These are phyloP conservation scores for Rhodotorula sp. DNA, from an alignment of 1,284 basidiomycete genomes.

Conservation along the genomic window DNA sequence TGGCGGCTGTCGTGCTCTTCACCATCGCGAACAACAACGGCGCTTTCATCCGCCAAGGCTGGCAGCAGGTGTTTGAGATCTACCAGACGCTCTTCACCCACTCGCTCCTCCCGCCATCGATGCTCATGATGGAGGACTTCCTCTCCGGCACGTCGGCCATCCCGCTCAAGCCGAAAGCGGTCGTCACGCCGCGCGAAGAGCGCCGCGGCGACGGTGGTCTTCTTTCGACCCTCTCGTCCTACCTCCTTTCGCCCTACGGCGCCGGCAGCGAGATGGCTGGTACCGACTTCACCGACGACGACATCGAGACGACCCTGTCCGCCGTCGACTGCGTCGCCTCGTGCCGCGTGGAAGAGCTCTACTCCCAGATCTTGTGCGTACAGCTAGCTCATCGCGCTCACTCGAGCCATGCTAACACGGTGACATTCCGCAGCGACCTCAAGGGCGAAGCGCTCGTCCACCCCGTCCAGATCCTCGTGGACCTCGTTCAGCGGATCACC, in stretches of 20 bases:
- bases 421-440: constrained; percentile 26
- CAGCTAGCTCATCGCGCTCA: not conserved
- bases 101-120: constrained; percentile 78
- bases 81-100: constrained; percentile 94
- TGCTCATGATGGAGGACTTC: constrained; percentile 98
- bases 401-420: not conserved
- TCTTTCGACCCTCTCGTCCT: constrained; percentile 90
- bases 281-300: constrained; percentile 66
- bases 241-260: constrained; percentile 91
- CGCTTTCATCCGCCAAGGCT: constrained; percentile 83
- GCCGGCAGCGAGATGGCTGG: constrained; percentile 52
- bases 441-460: constrained; percentile 70
- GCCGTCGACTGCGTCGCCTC: constrained; percentile 94
- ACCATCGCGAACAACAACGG: constrained; percentile 97
- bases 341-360: constrained; percentile 90
- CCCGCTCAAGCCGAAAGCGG: constrained; percentile 74
- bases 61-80: constrained; percentile 94
- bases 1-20: constrained; percentile 95
- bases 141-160: constrained; percentile 80
- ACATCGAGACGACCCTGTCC: constrained; percentile 90
- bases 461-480: constrained; percentile 81
- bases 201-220: constrained; percentile 81
- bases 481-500: constrained; percentile 80
- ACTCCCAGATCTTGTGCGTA: constrained; percentile 83
- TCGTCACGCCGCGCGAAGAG: constrained; percentile 56